phyloP scores from a whole-genome alignment of 768 basidiomycete genomes.

The Amanita thiersii region DNA sequence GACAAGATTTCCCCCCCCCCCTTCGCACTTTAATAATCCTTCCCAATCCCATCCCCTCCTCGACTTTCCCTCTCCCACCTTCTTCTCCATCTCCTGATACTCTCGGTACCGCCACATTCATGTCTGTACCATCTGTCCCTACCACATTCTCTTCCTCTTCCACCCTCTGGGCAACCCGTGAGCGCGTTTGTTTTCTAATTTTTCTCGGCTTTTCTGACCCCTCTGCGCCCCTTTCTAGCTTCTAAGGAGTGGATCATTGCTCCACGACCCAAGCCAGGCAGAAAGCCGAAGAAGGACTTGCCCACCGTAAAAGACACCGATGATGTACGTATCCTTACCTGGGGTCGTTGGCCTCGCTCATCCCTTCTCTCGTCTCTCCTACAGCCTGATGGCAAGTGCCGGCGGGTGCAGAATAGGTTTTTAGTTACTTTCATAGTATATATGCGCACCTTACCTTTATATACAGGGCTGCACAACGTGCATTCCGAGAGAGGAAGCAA shows the following conservation, averaged over 20 bases:
- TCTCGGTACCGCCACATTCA: conserved; percentile 1
- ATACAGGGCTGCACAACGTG: conserved; percentile 75
- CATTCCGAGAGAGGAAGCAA: conserved; percentile 86
- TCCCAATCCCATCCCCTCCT: conserved; percentile 16
- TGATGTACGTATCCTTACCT: conserved; percentile 42
- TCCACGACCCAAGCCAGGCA: conserved; percentile 79
- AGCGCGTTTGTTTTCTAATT: conserved; percentile 11
- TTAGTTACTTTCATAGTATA: conserved; percentile 10
- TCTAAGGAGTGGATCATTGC: conserved; percentile 90
- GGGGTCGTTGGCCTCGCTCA: background rate
- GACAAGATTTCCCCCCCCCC: conserved; percentile 23
- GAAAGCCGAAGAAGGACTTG: conserved; percentile 76
- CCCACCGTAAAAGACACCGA: conserved; percentile 29
- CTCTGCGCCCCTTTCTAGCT: conserved; percentile 32
- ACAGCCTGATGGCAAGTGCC: conserved; percentile 47
- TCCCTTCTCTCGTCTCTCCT: conserved; percentile 3
- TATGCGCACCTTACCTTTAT: conserved; percentile 4
- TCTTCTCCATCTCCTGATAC: conserved; percentile 5
- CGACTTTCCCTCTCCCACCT: conserved; percentile 12
- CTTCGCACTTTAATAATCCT: conserved; percentile 13
- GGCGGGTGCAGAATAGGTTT: conserved; percentile 76
- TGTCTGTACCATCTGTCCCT: conserved; percentile 6
- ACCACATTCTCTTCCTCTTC: conserved; percentile 33
- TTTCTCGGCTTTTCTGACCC: conserved; percentile 6
- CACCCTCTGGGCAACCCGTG: conserved; percentile 74